Evolutionary conservation across 345 rosid species (phyloP), one percentile per base, ranked within the genome.

Genomic region (Eucalyptus rudis): DNA sequence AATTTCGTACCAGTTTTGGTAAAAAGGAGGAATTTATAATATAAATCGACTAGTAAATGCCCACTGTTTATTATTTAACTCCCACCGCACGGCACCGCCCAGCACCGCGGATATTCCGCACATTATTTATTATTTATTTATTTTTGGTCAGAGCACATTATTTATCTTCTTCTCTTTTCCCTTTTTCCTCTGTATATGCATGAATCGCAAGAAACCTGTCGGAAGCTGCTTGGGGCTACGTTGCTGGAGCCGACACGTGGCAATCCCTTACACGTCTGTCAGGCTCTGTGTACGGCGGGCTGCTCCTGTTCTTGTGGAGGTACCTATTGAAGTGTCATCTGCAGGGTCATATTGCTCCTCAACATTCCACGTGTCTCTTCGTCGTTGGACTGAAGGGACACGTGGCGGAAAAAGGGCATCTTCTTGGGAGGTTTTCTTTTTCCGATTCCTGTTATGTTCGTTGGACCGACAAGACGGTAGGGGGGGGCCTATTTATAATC

Each of bases 391-490:
- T 52, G 24, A 19, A 3, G 58, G 58, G 25, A 0, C 58, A 52
- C 58, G 58, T 0, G 58, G 58, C 24, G 24, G 25, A 52, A 52
- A 49, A 52, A 19, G 24, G 25, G 25, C 24, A 52, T 52, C 56
- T 0, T 52, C 56, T 51, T 52, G 56, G 24, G 56, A 52, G 8
- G 9, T 51, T 51, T 51, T 51, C 2, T 51, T 51, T 51, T 51
- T 17, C 9, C 56, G 17, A 52, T 17, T 52, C 22, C 9, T 52
- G 24, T 52, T 52, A 52, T 52, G 24, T 52, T 52, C 3, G 56
- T 52, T 17, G 56, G 56, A 52, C 9, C 56, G 0, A 52, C 4
- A 52, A 52, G 9, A 52, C 22, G 0, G 0, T 0, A 2, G 50
- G 56, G 54, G 56, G 54, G 20, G 0, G 40, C 51, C 52, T 4